A percentile compares a stretch with the other conserved stretches of the same genome.
phyloP scores from a whole-genome alignment of 2,329 filamentous ascomycete species.

The Phialocephala subalpina region DNA sequence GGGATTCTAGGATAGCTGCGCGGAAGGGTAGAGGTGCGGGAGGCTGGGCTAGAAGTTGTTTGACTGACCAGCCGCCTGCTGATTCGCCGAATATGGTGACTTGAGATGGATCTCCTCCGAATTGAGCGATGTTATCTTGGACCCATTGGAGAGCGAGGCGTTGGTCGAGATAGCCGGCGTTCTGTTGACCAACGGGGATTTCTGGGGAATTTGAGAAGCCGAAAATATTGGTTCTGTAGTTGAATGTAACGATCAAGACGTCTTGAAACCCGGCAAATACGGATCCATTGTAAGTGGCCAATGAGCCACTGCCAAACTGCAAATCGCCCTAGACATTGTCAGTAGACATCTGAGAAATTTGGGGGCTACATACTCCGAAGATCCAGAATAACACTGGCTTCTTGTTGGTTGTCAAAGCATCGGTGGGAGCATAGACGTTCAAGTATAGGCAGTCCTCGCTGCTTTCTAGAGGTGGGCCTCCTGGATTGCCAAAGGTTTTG shows the following conservation, averaged over 20 bases:
- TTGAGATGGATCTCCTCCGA: conserved; percentile 58
- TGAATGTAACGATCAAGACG: conserved; percentile 31
- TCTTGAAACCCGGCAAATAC: conserved; percentile 28
- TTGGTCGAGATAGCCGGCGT: conserved; percentile 61
- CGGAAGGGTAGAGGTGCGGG: conserved; percentile 18
- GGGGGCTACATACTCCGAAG: conserved; percentile 44
- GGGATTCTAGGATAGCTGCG: conserved; percentile 21
- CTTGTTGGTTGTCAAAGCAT: conserved; percentile 28
- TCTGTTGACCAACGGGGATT: conserved; percentile 52
- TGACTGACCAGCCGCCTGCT: conserved; percentile 51
- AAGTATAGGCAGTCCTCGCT: conserved; percentile 48
- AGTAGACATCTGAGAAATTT: neutral
- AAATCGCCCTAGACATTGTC: neutral
- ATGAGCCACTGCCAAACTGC: conserved; percentile 23
- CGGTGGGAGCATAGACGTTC: conserved; percentile 42
- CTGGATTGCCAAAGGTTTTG: conserved; percentile 18
- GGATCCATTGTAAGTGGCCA: conserved; percentile 28
- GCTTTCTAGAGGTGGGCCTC: conserved; percentile 1
- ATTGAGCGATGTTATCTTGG: conserved; percentile 57
- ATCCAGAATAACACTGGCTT: conserved; percentile 51
- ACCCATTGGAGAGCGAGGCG: conserved; percentile 65
- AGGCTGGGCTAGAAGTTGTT: conserved; percentile 46
- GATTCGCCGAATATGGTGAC: conserved; percentile 59
- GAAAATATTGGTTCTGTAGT: conserved; percentile 44
- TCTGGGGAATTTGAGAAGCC: conserved; percentile 58